These are phyloP conservation scores for Tephrocybe rancida DNA, from an alignment of 768 basidiomycete species.

Conservation along the genomic window DNA sequence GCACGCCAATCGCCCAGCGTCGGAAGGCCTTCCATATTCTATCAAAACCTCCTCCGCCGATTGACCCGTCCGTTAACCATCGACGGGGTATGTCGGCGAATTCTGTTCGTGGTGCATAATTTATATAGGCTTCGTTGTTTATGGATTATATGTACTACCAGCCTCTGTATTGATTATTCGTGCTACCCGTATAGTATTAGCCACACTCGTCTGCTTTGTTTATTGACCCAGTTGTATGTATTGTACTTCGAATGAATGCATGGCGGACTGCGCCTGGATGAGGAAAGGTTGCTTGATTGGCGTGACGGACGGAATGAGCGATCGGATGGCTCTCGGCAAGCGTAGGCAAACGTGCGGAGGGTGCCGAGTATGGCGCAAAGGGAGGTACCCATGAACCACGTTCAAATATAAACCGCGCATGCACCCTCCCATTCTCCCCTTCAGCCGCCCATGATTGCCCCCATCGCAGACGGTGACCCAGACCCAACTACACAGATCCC, in stretches of 20 bases:
- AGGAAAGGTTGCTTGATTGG: neutral
- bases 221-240: slow-evolving; percentile 22
- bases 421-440: slow-evolving; percentile 22
- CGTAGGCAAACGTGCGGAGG: slow-evolving; percentile 18
- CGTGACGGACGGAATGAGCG: slow-evolving; percentile 8
- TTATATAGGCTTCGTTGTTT: slow-evolving; percentile 23
- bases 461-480: slow-evolving; percentile 59
- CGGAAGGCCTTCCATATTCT: slow-evolving; percentile 73
- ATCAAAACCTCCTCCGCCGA: slow-evolving; percentile 51
- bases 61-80: slow-evolving; percentile 43
- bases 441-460: slow-evolving; percentile 55
- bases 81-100: slow-evolving; percentile 56
- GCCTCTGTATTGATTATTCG: slow-evolving; percentile 22
- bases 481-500: slow-evolving; percentile 81
- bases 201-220: slow-evolving; percentile 17
- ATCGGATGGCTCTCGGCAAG: neutral
- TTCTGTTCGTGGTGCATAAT: slow-evolving; percentile 48
- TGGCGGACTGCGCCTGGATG: neutral
- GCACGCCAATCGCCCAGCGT: slow-evolving; percentile 58
- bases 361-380: slow-evolving; percentile 24
- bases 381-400: slow-evolving; percentile 7
- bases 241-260: too few species aligned
- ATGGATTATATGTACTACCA: slow-evolving; percentile 20
- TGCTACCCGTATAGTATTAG: slow-evolving; percentile 4
- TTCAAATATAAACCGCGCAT: slow-evolving; percentile 17